These are phyloP conservation scores for Pleurotus platypus DNA, from an alignment of 768 basidiomycete species.

Conservation along the genomic window DNA sequence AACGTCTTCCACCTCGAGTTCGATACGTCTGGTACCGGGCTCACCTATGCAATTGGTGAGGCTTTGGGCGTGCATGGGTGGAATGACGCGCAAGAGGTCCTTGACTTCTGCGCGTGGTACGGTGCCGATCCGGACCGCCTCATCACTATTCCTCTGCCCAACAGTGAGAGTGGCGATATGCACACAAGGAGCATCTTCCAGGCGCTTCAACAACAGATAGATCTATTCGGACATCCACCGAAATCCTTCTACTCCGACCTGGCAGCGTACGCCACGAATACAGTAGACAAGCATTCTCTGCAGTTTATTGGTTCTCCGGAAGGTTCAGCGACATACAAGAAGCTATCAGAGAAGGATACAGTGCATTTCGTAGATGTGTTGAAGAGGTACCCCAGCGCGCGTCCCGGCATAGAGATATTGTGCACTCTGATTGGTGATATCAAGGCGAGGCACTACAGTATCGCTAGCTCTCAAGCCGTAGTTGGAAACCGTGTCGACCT, in stretches of 20 bases:
- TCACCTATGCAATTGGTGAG: constrained; percentile 95
- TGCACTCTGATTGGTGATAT: constrained; percentile 92
- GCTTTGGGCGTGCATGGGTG: constrained; percentile 97
- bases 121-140: constrained; percentile 78
- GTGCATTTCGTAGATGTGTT: constrained; percentile 91
- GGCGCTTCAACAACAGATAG: constrained; percentile 92
- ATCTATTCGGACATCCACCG: constrained; percentile 92
- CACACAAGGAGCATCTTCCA: constrained; percentile 97
- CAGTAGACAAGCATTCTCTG: constrained; percentile 74
- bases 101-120: constrained; percentile 90
- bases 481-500: constrained; percentile 95
- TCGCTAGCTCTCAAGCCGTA: constrained; percentile 92
- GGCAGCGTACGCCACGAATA: constrained; percentile 65
- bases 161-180: constrained; percentile 54
- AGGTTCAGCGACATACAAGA: constrained; percentile 91
- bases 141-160: constrained; percentile 75
- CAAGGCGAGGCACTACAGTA: constrained; percentile 97
- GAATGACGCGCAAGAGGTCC: constrained; percentile 89
- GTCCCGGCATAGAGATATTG: constrained; percentile 77
- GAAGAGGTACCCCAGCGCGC: constrained; percentile 69
- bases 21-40: constrained; percentile 84
- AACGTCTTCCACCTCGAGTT: constrained; percentile 99
- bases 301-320: constrained; percentile 93
- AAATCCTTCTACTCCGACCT: constrained; percentile 95
- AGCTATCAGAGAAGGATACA: constrained; percentile 91